Base-by-base conservation (phyloP, 2,329 filamentous ascomycete species). In the Pseudogymnoascus sp. region DNA sequence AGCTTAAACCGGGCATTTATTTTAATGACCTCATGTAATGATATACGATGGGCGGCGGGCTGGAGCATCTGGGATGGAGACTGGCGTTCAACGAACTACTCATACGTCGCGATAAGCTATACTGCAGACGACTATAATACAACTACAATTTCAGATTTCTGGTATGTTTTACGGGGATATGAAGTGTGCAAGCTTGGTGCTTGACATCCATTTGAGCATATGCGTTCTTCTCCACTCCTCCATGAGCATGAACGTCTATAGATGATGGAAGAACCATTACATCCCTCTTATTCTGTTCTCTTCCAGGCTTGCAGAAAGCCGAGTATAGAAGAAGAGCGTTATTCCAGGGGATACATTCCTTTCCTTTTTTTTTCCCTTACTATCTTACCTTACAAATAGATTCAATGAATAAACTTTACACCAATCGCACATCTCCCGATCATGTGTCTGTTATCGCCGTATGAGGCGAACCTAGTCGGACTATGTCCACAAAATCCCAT, bases 161-260 rank as follows among this genome's bases (percentile, higher is more conserved):
- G 23, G 33, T 64, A 49, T 43, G 31, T 64, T 26, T 19, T 33
- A n/a, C n/a, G 23, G 31, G 11, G 11, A 12, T 35, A 2, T 7
- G 39, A 33, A 16, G 23, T n/a, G 23, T 23, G 14, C 26, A 23
- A 38, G 62, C 33, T 58, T 39, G 49, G 16, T 35, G 10, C 35
- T 38, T 14, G 29, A 49, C 26, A 64, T 59, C 71, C 71, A 72
- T 72, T 66, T 72, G 68, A 73, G 72, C 71, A 73, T 73, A 73
- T 73, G 69, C 72, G 68, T 70, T 71, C 67, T 68, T 69, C 69
- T 64, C 64, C 64, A 64, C 60, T 65, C 60, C 63, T 67, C 68
- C 64, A 68, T 70, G 66, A 68, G 70, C 68, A 55, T 66, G 70
- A 33, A 70, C 63, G 71, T 72, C 70, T 73, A 73, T 69, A 71